phyloP scores from a whole-genome alignment of 805 yeast genomes.

The Candida stauntonica region DNA sequence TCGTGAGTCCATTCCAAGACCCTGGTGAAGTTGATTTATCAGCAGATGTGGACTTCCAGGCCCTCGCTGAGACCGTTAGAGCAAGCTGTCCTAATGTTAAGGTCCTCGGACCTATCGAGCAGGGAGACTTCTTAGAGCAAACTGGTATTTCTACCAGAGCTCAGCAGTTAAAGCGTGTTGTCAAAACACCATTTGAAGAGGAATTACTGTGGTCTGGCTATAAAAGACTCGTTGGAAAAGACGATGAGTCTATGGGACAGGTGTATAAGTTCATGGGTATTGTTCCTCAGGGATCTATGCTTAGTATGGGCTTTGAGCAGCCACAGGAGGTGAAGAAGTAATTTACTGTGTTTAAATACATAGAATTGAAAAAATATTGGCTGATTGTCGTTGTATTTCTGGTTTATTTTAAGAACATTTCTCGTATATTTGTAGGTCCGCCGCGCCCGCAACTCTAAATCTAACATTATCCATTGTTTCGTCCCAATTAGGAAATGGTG shows the following conservation, averaged over 20 bases:
- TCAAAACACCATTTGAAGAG: conserved; percentile 38
- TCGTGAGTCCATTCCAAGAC: conserved; percentile 67
- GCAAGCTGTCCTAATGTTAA: conserved; percentile 21
- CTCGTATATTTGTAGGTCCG: no score
- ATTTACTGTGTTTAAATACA: no score
- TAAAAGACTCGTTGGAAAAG: conserved; percentile 56
- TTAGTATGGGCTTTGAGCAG: conserved; percentile 8
- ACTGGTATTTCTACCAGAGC: conserved; percentile 74
- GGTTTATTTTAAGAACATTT: no score
- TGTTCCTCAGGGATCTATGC: conserved; percentile 37
- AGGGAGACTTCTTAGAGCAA: conserved; percentile 74
- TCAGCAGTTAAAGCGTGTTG: conserved; percentile 47
- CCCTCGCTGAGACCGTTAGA: conserved; percentile 35
- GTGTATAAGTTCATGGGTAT: conserved; percentile 69
- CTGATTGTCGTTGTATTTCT: no score
- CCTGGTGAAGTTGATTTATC: conserved; percentile 84
- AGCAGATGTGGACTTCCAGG: conserved; percentile 77
- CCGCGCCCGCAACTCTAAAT: conserved; percentile 1
- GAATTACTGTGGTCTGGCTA: conserved; percentile 54
- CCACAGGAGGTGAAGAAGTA: no score
- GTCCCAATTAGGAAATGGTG: conserved; percentile 12
- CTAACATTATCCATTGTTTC: conserved; percentile 4
- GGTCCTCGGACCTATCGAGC: conserved; percentile 59
- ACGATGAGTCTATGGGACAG: conserved; percentile 67
- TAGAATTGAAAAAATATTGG: no score